phyloP scores from a whole-genome alignment of 2,329 filamentous ascomycete species.

The Colletotrichum orchidophilum region DNA sequence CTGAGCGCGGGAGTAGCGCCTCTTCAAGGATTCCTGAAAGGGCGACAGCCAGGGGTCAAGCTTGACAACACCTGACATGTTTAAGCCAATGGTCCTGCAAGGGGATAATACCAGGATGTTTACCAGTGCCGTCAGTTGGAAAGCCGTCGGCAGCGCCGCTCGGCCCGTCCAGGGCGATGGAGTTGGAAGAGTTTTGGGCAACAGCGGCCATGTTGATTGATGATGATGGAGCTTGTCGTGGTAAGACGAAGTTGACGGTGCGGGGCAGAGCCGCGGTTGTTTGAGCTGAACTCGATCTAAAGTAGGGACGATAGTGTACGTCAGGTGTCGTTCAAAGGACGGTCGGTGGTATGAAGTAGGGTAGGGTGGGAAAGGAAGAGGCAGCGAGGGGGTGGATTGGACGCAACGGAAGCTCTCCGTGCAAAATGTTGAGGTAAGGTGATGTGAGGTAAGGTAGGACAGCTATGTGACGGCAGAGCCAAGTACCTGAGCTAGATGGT shows the following conservation, averaged over 20 bases:
- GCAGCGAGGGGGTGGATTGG: slow-evolving; percentile 8
- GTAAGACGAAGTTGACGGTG: background rate
- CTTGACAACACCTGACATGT: slow-evolving; percentile 76
- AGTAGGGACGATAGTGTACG: slow-evolving; percentile 13
- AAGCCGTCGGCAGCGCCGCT: slow-evolving; percentile 57
- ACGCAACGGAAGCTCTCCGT: slow-evolving; percentile 7
- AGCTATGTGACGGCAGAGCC: slow-evolving; percentile 17
- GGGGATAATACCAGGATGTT: slow-evolving; percentile 36
- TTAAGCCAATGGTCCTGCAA: slow-evolving; percentile 13
- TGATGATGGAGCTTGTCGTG: background rate
- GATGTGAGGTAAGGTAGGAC: background rate
- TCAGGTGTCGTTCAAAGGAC: slow-evolving; percentile 3
- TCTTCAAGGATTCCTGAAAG: slow-evolving; percentile 80
- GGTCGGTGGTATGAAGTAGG: slow-evolving; percentile 6
- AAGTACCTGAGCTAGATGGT: slow-evolving; percentile 21
- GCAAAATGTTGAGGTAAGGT: slow-evolving; percentile 30
- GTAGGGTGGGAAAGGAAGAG: background rate
- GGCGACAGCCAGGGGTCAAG: slow-evolving; percentile 92
- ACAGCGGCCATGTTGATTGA: slow-evolving; percentile 22
- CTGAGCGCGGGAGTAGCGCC: slow-evolving; percentile 81
- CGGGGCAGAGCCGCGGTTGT: slow-evolving; percentile 15
- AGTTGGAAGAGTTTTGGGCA: slow-evolving; percentile 54
- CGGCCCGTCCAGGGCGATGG: slow-evolving; percentile 48
- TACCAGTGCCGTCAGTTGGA: slow-evolving; percentile 78
- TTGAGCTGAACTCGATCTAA: slow-evolving; percentile 4